These are phyloP conservation scores for Diaporthe longicolla DNA, from an alignment of 2,329 filamentous ascomycete species.

Conservation along the genomic window DNA sequence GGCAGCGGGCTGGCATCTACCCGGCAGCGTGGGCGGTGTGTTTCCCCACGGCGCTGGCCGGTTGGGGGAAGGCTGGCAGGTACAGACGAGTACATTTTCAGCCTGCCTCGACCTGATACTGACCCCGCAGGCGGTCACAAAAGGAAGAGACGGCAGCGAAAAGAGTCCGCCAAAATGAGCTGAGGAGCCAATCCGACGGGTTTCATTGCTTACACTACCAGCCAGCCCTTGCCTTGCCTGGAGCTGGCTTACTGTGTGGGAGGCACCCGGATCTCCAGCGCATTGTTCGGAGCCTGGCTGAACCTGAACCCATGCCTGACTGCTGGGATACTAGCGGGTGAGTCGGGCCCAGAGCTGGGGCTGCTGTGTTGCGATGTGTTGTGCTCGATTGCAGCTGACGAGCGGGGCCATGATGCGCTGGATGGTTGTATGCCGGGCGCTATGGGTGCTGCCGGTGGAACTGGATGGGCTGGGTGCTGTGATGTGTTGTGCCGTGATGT, in stretches of 20 bases:
- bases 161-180: neutral
- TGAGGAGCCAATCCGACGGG: neutral
- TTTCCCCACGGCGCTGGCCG: conserved; percentile 17
- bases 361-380: neutral
- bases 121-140: conserved; percentile 17
- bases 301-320: too few species aligned
- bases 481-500: neutral
- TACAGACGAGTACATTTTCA: neutral
- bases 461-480: neutral
- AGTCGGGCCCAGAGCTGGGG: neutral
- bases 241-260: neutral
- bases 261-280: neutral
- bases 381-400: neutral
- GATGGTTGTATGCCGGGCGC: neutral
- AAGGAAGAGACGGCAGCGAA: neutral
- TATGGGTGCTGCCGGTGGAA: too few species aligned
- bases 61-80: neutral
- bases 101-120: conserved; percentile 6
- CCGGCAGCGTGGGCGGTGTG: conserved; percentile 8
- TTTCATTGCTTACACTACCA: neutral
- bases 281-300: neutral
- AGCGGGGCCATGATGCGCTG: neutral
- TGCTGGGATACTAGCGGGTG: neutral
- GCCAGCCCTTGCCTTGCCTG: neutral
- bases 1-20: conserved; percentile 26